These are phyloP conservation scores for Torulaspora gathmanii DNA, from an alignment of 805 yeast species.

Conservation along the genomic window DNA sequence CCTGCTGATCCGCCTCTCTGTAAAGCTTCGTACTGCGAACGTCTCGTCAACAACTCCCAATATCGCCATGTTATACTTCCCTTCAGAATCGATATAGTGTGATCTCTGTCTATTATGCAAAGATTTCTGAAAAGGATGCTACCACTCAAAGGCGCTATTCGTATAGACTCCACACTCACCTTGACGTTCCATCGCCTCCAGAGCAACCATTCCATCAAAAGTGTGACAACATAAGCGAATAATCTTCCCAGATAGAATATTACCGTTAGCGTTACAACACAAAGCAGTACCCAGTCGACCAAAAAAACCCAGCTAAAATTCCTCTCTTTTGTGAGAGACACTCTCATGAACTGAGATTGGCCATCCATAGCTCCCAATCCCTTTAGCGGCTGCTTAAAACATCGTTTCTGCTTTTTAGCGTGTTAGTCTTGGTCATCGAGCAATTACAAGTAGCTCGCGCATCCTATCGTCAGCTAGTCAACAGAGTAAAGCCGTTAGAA, in stretches of 20 bases:
- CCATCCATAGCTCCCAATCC: slow-evolving; percentile 24
- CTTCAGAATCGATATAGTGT: slow-evolving; percentile 62
- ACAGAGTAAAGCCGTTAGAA: neutral
- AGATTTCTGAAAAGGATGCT: slow-evolving; percentile 72
- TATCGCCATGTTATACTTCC: slow-evolving; percentile 86
- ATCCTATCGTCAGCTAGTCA: neutral
- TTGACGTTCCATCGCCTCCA: slow-evolving; percentile 62
- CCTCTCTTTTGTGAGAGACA: slow-evolving; percentile 29
- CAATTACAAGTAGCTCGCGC: neutral
- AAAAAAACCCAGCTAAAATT: slow-evolving; percentile 68
- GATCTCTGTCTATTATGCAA: slow-evolving; percentile 66
- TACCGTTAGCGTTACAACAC: slow-evolving; percentile 56
- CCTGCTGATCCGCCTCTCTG: slow-evolving; percentile 12
- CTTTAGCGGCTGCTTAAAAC: neutral
- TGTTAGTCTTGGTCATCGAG: neutral
- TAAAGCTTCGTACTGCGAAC: slow-evolving; percentile 19
- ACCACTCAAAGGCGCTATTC: slow-evolving; percentile 78
- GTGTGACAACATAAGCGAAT: slow-evolving; percentile 56
- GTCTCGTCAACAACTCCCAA: slow-evolving; percentile 57
- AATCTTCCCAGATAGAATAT: slow-evolving; percentile 74
- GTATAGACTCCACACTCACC: slow-evolving; percentile 65
- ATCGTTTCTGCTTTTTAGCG: neutral
- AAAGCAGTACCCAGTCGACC: slow-evolving; percentile 72
- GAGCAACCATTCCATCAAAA: slow-evolving; percentile 46
- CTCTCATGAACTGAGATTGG: slow-evolving; percentile 29